These are phyloP conservation scores for Brettanomyces custersianus DNA, from an alignment of 805 yeast species.

Conservation along the genomic window DNA sequence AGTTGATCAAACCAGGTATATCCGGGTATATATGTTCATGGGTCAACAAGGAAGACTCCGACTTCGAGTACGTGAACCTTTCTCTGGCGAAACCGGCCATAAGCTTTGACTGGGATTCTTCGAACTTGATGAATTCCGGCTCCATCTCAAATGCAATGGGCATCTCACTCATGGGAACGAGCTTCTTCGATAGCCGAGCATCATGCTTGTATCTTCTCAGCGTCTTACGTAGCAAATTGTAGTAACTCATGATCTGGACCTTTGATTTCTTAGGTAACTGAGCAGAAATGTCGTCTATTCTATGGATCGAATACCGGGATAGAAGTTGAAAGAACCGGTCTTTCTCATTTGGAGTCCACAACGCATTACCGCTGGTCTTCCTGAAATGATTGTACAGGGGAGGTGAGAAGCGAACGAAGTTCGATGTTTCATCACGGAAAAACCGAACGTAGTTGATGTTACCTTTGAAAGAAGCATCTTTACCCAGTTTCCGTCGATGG, in stretches of 20 bases:
- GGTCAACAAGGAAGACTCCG: no score
- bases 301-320: constrained; percentile 39
- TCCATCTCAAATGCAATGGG: constrained; percentile 49
- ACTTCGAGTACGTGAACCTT: neutral
- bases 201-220: constrained; percentile 20
- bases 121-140: constrained; percentile 32
- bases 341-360: constrained; percentile 43
- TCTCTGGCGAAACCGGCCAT: no score
- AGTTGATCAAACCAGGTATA: constrained; percentile 9
- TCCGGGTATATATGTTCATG: neutral
- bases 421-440: no score
- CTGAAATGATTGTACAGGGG: neutral
- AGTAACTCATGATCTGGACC: constrained; percentile 37
- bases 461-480: constrained; percentile 13
- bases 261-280: constrained; percentile 33
- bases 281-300: constrained; percentile 31
- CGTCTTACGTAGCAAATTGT: constrained; percentile 27
- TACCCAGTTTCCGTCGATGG: constrained; percentile 3
- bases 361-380: neutral
- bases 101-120: constrained; percentile 25
- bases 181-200: constrained; percentile 9
- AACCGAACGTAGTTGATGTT: constrained; percentile 14
- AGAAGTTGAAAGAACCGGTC: constrained; percentile 41
- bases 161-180: constrained; percentile 33
- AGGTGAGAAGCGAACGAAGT: no score